Percentiles rank a stretch among this genome's conserved stretches.
These are phyloP conservation scores for Hymenoscyphus fructigenus DNA, from an alignment of 2,329 filamentous ascomycete species.

Conservation along the genomic window DNA sequence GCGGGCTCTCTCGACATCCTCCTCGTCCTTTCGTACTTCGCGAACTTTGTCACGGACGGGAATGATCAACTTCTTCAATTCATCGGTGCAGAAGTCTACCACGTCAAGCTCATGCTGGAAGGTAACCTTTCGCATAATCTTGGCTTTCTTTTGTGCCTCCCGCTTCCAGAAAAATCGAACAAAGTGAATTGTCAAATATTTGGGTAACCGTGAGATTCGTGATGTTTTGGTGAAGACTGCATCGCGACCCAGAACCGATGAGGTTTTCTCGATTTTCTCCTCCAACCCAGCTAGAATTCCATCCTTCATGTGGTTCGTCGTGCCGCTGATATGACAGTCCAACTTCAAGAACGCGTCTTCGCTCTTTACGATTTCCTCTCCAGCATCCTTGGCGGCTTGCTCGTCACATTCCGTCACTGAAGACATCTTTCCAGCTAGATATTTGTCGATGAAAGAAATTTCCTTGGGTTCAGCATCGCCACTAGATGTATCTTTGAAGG, in stretches of 20 bases:
- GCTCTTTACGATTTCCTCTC: constrained; percentile 66
- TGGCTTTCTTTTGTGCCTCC: constrained; percentile 95
- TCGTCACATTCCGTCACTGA: constrained; percentile 83
- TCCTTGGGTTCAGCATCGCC: constrained; percentile 50
- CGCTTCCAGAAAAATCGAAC: constrained; percentile 98
- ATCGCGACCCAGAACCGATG: constrained; percentile 72
- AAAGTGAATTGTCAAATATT: constrained; percentile 95
- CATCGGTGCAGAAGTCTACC: constrained; percentile 92
- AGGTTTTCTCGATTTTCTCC: constrained; percentile 90
- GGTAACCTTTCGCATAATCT: constrained; percentile 98
- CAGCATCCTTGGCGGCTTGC: constrained; percentile 68
- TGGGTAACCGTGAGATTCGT: constrained; percentile 85
- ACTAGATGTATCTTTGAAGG: constrained; percentile 53
- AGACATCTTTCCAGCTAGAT: constrained; percentile 80
- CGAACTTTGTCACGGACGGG: constrained; percentile 96
- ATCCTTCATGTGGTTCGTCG: constrained; percentile 87
- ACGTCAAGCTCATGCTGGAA: constrained; percentile 92
- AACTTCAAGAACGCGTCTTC: constrained; percentile 85
- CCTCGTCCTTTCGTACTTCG: constrained; percentile 90
- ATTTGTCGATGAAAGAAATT: constrained; percentile 81
- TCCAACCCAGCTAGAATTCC: constrained; percentile 79
- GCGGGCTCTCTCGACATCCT: constrained; percentile 85
- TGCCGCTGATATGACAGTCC: constrained; percentile 88
- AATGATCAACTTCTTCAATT: constrained; percentile 76
- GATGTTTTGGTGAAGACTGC: constrained; percentile 87